Conservation (phyloP, 2,329 filamentous ascomycete genomes). For the Plectosphaerella sp. region DNA sequence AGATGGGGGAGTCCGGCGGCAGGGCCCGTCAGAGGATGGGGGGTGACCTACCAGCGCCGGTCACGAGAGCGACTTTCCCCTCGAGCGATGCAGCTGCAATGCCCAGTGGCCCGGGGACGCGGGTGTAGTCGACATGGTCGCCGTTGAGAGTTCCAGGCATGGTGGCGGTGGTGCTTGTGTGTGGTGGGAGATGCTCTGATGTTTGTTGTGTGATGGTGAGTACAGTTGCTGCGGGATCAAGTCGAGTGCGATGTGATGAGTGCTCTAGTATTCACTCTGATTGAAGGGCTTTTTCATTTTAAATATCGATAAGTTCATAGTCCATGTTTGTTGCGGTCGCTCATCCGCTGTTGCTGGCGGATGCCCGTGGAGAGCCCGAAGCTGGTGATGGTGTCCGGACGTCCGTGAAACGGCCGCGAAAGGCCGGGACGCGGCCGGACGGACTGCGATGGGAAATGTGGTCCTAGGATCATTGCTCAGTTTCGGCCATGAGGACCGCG, state of each 20-base stretch:
- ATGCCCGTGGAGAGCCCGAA: conserved; percentile 1
- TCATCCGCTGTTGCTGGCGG: background rate
- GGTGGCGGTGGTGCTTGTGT: conserved; percentile 9
- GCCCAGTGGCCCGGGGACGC: conserved; percentile 31
- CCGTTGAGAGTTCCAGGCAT: conserved; percentile 25
- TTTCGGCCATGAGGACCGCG: too few species aligned
- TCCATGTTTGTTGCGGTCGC: too few species aligned
- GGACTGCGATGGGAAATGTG: too few species aligned
- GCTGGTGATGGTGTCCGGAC: background rate
- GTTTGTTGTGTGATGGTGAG: background rate
- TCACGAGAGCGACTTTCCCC: conserved; percentile 82
- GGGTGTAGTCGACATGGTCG: conserved; percentile 26
- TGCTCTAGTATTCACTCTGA: background rate
- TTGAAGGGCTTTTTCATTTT: too few species aligned
- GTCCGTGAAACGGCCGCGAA: conserved; percentile 1
- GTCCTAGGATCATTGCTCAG: too few species aligned
- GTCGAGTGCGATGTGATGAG: background rate
- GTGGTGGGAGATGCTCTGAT: background rate
- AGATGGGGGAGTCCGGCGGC: background rate
- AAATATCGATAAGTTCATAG: too few species aligned
- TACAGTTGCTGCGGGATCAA: background rate
- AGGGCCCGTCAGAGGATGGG: background rate
- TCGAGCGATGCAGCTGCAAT: conserved; percentile 58
- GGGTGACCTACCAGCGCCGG: conserved; percentile 47
- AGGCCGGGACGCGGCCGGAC: too few species aligned